Conservation (phyloP, 202 grass and related monocot genomes). For the Brachypodium distachyon region DNA sequence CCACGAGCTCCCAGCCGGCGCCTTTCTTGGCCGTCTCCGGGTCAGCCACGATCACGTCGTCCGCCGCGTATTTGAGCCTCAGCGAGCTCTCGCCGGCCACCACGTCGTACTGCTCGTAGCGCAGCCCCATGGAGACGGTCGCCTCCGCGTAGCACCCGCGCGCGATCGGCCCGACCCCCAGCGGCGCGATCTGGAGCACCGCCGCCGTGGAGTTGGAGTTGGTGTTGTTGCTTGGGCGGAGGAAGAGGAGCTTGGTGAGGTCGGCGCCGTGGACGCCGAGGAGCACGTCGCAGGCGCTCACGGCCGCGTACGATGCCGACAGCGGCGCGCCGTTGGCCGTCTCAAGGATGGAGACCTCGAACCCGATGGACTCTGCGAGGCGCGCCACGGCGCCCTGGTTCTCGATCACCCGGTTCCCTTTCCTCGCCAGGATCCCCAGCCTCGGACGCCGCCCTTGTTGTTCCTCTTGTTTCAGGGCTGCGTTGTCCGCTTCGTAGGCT, state of each 20-base stretch:
- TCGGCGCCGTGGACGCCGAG: constrained; percentile 74
- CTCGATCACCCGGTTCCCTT: constrained; percentile 52
- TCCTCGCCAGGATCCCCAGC: constrained; percentile 47
- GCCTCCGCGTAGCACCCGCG: constrained; percentile 41
- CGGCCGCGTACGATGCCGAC: constrained; percentile 7
- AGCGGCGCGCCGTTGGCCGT: constrained; percentile 38
- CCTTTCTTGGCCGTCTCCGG: constrained; percentile 20
- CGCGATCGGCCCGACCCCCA: constrained; percentile 35
- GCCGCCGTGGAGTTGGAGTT: too few species aligned
- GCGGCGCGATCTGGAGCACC: constrained; percentile 53
- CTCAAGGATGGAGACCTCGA: constrained; percentile 45
- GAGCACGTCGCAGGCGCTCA: constrained; percentile 50
- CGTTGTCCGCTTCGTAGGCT: not conserved
- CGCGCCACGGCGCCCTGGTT: constrained; percentile 41
- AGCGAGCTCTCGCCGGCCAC: constrained; percentile 56
- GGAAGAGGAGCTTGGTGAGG: constrained; percentile 77
- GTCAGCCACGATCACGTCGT: constrained; percentile 32
- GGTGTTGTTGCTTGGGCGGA: constrained; percentile 19
- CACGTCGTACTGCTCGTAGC: constrained; percentile 65
- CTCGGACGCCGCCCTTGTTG: not conserved
- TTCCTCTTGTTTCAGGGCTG: not conserved
- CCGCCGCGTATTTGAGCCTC: not conserved
- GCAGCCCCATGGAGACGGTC: constrained; percentile 28
- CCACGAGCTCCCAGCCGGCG: constrained; percentile 19
- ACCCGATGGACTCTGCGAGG: constrained; percentile 6